Percentiles rank a stretch among this genome's conserved stretches.
Evolutionary conservation across 352 stramenopile genomes (phyloP).

Genomic region (Globisporangium spinosum): DNA sequence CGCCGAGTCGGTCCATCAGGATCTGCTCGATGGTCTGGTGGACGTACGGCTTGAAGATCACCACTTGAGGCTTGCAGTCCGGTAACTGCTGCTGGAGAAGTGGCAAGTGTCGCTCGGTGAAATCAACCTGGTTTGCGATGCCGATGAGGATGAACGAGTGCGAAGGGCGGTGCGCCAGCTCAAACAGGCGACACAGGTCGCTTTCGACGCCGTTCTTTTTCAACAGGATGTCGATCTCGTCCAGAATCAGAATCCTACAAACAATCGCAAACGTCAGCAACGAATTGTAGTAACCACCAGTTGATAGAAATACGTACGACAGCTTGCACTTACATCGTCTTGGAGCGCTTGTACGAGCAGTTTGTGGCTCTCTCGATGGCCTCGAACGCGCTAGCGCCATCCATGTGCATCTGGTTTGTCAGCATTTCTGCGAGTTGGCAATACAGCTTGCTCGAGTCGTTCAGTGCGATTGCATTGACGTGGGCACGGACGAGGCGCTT

Average conservation of each 20-base stretch:
- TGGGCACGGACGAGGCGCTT: slow-evolving; percentile 50
- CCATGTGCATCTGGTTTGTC: slow-evolving; percentile 40
- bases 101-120: slow-evolving; percentile 74
- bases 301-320: neutral
- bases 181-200: slow-evolving; percentile 74
- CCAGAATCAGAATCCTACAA: slow-evolving; percentile 64
- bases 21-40: slow-evolving; percentile 79
- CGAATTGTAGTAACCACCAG: neutral
- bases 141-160: slow-evolving; percentile 75
- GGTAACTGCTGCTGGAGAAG: slow-evolving; percentile 52
- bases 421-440: slow-evolving; percentile 53
- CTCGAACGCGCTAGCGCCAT: slow-evolving; percentile 55
- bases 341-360: slow-evolving; percentile 38
- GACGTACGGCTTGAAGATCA: slow-evolving; percentile 80
- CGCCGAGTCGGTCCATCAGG: slow-evolving; percentile 61
- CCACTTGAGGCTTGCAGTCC: slow-evolving; percentile 47
- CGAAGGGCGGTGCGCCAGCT: slow-evolving; percentile 54
- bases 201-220: slow-evolving; percentile 64
- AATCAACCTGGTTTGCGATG: slow-evolving; percentile 84
- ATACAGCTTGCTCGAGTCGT: slow-evolving; percentile 43
- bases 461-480: slow-evolving; percentile 73
- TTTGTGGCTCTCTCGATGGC: slow-evolving; percentile 55
- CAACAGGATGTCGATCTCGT: slow-evolving; percentile 78
- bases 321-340: slow-evolving; percentile 38
- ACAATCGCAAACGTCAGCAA: neutral